phyloP scores from a whole-genome alignment of 345 rosid genomes.

The Lepidium aucheri region DNA sequence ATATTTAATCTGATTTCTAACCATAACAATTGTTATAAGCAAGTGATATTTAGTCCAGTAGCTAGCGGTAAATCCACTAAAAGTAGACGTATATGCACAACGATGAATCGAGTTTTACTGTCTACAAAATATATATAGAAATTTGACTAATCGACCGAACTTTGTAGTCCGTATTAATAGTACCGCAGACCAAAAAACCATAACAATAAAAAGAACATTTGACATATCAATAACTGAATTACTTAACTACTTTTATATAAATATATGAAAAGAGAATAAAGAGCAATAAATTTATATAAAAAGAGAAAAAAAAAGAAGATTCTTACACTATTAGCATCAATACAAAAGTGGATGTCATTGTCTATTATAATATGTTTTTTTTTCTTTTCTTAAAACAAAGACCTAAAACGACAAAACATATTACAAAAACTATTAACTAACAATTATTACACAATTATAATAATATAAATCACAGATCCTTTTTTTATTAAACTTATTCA shows the following conservation, averaged over 20 bases:
- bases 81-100: no score
- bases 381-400: not conserved
- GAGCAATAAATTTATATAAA: not conserved
- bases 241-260: no score
- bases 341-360: constrained; percentile 3
- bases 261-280: not conserved
- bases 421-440: not conserved
- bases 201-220: not conserved
- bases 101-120: no score
- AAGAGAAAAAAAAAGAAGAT: not conserved
- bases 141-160: no score
- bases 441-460: constrained; percentile 15
- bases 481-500: not conserved
- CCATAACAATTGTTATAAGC: no score
- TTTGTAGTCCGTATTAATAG: no score
- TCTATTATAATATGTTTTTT: not conserved
- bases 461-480: not conserved
- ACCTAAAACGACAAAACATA: constrained; percentile 16
- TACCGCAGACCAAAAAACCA: no score
- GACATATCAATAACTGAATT: not conserved
- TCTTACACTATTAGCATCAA: constrained; percentile 3
- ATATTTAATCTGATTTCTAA: not conserved
- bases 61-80: no score
- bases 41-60: no score
- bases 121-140: no score